Evolutionary conservation across 352 stramenopile species (phyloP).

Genomic region (Phytophthora ramorum): DNA sequence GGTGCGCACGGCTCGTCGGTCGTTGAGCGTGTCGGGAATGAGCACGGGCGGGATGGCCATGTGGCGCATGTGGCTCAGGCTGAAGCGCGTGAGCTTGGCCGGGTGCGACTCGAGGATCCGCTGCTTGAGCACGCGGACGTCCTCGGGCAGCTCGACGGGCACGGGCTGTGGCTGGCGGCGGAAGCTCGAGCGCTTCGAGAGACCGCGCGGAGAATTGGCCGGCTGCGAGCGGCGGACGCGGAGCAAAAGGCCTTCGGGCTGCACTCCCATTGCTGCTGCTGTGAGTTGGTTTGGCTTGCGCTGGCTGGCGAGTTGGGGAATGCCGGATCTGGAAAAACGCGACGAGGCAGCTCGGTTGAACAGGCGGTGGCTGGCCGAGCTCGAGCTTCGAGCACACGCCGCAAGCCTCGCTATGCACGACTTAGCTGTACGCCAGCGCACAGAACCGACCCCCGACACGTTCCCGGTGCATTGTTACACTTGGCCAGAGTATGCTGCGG

Average conservation of each 20-base stretch:
- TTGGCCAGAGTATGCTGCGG: constrained; percentile 26
- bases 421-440: constrained; percentile 9
- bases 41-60: no score
- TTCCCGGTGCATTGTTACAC: constrained; percentile 19
- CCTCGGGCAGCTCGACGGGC: constrained; percentile 39
- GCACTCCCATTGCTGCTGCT: constrained; percentile 38
- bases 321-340: constrained; percentile 39
- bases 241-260: constrained; percentile 24
- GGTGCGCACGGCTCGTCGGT: constrained; percentile 39
- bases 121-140: constrained; percentile 55
- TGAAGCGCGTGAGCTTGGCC: constrained; percentile 57
- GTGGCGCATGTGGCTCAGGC: constrained; percentile 32
- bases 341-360: constrained; percentile 41
- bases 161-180: constrained; percentile 24
- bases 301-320: constrained; percentile 32
- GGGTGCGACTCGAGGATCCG: constrained; percentile 54
- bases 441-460: constrained; percentile 10
- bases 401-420: no score
- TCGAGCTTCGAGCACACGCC: no score
- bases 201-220: constrained; percentile 27
- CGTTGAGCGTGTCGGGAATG: constrained; percentile 51
- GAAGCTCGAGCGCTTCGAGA: constrained; percentile 37
- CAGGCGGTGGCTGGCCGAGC: constrained; percentile 12
- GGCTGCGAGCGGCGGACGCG: constrained; percentile 34
- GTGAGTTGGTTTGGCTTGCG: neutral